Percentiles rank a stretch among this genome's conserved stretches.
Evolutionary conservation across 352 stramenopile genomes (phyloP).

Genomic region (Phytophthora palmivora): DNA sequence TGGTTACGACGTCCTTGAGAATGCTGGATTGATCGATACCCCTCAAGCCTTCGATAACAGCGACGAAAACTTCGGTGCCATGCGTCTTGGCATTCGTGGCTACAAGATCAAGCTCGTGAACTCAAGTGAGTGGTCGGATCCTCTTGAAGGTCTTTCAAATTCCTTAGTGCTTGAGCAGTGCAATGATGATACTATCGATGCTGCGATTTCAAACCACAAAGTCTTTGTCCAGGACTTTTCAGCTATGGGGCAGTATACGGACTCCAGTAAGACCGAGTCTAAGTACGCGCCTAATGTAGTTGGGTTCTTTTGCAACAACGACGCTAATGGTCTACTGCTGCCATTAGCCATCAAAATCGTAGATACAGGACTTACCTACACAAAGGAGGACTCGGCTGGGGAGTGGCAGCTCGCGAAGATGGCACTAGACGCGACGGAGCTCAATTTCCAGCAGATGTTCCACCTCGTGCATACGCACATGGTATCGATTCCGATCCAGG

Average conservation of each 20-base stretch:
- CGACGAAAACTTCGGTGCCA: too few relatives aligned
- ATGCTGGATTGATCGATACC: too few relatives aligned
- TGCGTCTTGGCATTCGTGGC: slow-evolving; percentile 38
- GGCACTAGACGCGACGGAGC: too few relatives aligned
- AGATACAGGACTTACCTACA: too few relatives aligned
- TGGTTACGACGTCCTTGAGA: slow-evolving; percentile 31
- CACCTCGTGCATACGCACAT: slow-evolving; percentile 40
- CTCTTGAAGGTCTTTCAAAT: slow-evolving; percentile 20
- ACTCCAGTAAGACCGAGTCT: slow-evolving; percentile 20
- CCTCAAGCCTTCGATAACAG: too few relatives aligned
- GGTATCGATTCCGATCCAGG: slow-evolving; percentile 45
- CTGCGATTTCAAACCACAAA: slow-evolving; percentile 20
- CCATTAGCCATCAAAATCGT: slow-evolving; percentile 43
- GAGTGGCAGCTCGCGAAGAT: too few relatives aligned
- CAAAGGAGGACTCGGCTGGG: too few relatives aligned
- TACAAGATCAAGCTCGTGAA: slow-evolving; percentile 39
- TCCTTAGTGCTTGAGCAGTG: slow-evolving; percentile 28
- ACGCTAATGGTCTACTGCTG: slow-evolving; percentile 20
- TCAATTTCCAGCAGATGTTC: too few relatives aligned
- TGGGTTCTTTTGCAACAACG: slow-evolving; percentile 48
- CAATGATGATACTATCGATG: slow-evolving; percentile 16
- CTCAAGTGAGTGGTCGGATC: slow-evolving; percentile 17
- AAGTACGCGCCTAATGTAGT: slow-evolving; percentile 43
- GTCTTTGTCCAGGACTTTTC: slow-evolving; percentile 41
- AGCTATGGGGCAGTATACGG: slow-evolving; percentile 27